Evolutionary conservation across 2,329 filamentous ascomycete genomes (phyloP), one percentile per base, ranked within the genome.

Genomic region (Botrytis porri): DNA sequence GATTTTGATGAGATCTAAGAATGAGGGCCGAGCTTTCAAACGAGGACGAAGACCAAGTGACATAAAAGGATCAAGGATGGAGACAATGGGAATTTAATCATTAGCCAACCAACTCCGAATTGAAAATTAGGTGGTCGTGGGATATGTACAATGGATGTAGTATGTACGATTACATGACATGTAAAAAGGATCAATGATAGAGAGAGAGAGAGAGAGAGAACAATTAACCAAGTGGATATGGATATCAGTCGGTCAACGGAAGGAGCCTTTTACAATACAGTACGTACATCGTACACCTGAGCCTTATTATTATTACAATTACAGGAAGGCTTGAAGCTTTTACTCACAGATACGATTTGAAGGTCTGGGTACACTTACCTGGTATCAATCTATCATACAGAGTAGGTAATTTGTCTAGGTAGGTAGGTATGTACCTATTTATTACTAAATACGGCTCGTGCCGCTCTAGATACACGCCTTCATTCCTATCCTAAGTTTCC

Each of bases 1-100:
- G 77, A 84, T 83, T 73, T 83, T 82, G 77, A 92, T 85, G 77
- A 92, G 84, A 79, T 91, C 88, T 80, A 89, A 84, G 76, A 92
- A 83, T 69, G 89, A 91, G 70, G 88, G 87, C 77, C 88, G 87
- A 80, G 85, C 82, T 84, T 84, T 86, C 76, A 91, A 82, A 81
- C 84, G 85, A 80, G 87, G 88, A 80, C 87, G 80, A 75, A 81
- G 66, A 67, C 80, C 80, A 77, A 80, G 71, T 75, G 80, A 79
- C 79, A 80, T 80, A 69, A 77, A 80, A 41, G n/a, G 39, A 37
- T 60, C n/a, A 63, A 35, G 37, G 65, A 61, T 65, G 48, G 37
- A 69, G 64, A 69, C 45, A n/a, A 61, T 25, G 25, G 29, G 32
- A 25, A 54, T 54, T 67, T 54, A 7, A 29, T 54, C 29, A 67